These are phyloP conservation scores for Paratinospora sagittata DNA, from an alignment of 164 flowering plant genomes.

Conservation along the genomic window DNA sequence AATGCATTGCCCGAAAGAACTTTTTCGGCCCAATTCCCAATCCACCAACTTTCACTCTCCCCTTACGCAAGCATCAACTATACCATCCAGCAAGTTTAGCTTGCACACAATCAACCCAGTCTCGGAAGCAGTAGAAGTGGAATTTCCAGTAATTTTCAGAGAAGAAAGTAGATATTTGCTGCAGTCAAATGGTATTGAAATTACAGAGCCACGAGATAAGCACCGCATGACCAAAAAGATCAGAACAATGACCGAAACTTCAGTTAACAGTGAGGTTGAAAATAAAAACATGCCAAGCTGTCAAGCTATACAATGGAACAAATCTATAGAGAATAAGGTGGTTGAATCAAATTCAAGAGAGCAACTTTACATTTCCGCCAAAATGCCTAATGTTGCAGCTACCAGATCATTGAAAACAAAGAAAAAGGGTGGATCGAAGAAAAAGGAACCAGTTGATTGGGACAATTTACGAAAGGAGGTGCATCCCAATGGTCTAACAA, in stretches of 20 bases:
- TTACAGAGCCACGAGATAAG: constrained; percentile 14
- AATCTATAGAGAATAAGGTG: constrained; percentile 11
- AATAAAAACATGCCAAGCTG: too few relatives aligned
- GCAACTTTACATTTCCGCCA: constrained; percentile 18
- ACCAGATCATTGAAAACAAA: constrained; percentile 23
- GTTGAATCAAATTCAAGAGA: constrained; percentile 3
- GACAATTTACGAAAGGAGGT: constrained; percentile 55
- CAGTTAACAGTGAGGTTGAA: constrained; percentile 11
- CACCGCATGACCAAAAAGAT: constrained; percentile 13
- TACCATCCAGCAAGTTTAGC: constrained; percentile 17
- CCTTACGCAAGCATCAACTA: constrained; percentile 10
- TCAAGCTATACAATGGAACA: not conserved
- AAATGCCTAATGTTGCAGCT: constrained; percentile 11
- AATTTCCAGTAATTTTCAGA: constrained; percentile 15
- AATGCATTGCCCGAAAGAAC: not conserved
- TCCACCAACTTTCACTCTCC: constrained; percentile 7
- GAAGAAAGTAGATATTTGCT: constrained; percentile 24
- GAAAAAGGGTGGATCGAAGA: constrained; percentile 30
- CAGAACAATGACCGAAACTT: constrained; percentile 22
- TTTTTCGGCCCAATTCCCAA: constrained; percentile 4
- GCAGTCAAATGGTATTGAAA: constrained; percentile 15
- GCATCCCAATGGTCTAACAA: constrained; percentile 20
- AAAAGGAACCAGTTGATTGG: constrained; percentile 54
- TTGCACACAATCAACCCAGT: not conserved
- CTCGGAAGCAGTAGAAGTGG: constrained; percentile 17